These are phyloP conservation scores for Achlya hypogyna DNA, from an alignment of 352 stramenopile genomes.

Conservation along the genomic window DNA sequence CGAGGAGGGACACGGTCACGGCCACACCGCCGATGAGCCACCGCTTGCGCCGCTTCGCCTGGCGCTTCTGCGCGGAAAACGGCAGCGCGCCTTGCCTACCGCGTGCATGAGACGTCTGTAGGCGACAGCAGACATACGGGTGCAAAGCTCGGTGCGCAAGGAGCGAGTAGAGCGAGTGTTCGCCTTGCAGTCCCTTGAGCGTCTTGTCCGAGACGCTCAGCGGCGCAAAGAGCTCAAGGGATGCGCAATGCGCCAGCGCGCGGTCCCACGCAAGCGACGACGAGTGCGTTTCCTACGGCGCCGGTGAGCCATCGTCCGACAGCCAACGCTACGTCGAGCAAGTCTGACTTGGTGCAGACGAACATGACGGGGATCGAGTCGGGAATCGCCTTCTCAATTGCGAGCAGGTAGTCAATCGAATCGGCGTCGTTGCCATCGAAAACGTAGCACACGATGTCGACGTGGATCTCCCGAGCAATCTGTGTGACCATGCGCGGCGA, in stretches of 20 bases:
- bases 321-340: background rate
- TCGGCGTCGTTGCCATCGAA: constrained; percentile 19
- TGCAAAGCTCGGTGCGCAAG: constrained; percentile 14
- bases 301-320: background rate
- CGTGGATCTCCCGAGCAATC: constrained; percentile 14
- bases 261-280: constrained; percentile 4
- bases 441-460: constrained; percentile 22
- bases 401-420: constrained; percentile 18
- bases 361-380: constrained; percentile 21
- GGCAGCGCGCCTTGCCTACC: constrained; percentile 6
- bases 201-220: constrained; percentile 4
- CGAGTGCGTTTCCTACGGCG: background rate
- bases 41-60: constrained; percentile 2
- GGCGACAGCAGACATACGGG: background rate
- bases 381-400: constrained; percentile 6
- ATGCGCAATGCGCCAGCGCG: background rate
- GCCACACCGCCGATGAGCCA: background rate
- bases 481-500: constrained; percentile 1
- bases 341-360: constrained; percentile 1
- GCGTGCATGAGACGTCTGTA: background rate
- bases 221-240: background rate
- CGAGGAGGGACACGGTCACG: background rate
- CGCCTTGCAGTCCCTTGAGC: background rate
- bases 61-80: constrained; percentile 8
- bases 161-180: constrained; percentile 6